Base-by-base conservation (phyloP, 2,329 filamentous ascomycete genomes). In the Pestalotiopsis sp. region DNA sequence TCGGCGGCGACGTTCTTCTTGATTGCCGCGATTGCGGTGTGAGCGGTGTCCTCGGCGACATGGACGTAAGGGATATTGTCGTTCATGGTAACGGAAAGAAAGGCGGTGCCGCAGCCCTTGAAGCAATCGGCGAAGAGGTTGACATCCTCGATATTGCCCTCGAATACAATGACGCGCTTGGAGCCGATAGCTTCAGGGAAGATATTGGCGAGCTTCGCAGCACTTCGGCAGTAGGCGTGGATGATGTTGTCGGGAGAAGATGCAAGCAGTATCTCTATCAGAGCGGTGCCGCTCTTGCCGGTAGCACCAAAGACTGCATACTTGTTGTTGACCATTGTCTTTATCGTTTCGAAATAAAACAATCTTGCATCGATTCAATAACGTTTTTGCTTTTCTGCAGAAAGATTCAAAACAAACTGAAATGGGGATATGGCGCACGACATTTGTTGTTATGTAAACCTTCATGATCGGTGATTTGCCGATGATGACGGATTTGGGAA, bases 161-260 rank as follows among this genome's bases (percentile, higher is more conserved):
- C 78, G 70, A 82, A 85, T 39, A 86, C 74, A 0, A 76, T 38
- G 14, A 85, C 78, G 4, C 74, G 74, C 59, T 77, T 73, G 69
- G 73, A 78, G 7, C 76, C 70, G 1, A 58, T 68, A 5, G 79
- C 61, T n/a, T 76, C 72, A 1, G 83, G 83, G 2, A 81, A 11
- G 3, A 79, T 66, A 0, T 66, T 68, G 3, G 72, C 17, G 3
- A 86, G 79, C 71, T 85, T 86, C 9, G 74, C 36, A 17, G 73
- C 69, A 71, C 80, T 81, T 68, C 84, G 84, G 67, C 82, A 84
- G 74, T 82, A 86, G 23, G 81, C 83, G 67, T 82, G 71, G 68
- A 86, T 75, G 3, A 71, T 69, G 41, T 66, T 72, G 31, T 36
- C 6, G 9, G 77, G 45, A 0, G 79, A 75, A 0, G 66, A 65